Evolutionary conservation across 108 stramenopile species (phyloP).

Genomic region (Seminavis robusta): DNA sequence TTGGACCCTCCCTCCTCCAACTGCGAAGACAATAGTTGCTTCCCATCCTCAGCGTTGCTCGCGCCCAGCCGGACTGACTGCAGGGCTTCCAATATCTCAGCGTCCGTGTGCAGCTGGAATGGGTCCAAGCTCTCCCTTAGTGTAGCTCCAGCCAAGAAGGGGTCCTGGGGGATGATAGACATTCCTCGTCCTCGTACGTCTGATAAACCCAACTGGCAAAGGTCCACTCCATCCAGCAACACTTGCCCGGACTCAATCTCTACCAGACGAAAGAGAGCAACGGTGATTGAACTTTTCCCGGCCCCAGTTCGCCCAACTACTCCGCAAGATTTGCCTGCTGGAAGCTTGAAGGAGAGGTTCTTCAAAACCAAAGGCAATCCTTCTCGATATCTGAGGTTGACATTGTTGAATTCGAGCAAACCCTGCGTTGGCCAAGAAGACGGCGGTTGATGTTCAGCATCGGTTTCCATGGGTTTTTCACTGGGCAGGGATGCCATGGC

Average conservation of each 20-base stretch:
- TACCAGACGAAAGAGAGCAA: conserved; percentile 69
- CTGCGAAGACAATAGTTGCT: conserved; percentile 42
- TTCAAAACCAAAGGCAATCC: conserved; percentile 64
- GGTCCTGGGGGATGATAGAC: conserved; percentile 92
- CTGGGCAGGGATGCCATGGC: conserved; percentile 62
- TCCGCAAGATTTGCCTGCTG: conserved; percentile 62
- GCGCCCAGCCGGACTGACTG: conserved; percentile 32
- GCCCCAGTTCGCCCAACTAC: conserved; percentile 73
- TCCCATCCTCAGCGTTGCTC: too few relatives aligned
- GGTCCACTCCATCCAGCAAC: conserved; percentile 72
- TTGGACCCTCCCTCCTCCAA: conserved; percentile 88
- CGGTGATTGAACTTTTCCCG: conserved; percentile 55
- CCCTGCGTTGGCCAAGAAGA: conserved; percentile 56
- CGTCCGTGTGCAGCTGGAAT: conserved; percentile 55
- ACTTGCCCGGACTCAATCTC: conserved; percentile 77
- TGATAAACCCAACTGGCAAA: conserved; percentile 59
- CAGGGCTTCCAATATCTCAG: conserved; percentile 70
- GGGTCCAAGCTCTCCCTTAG: conserved; percentile 90
- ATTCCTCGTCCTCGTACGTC: conserved; percentile 71
- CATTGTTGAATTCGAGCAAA: conserved; percentile 48
- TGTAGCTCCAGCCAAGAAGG: conserved; percentile 87
- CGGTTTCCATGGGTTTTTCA: conserved; percentile 38
- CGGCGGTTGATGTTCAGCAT: conserved; percentile 4
- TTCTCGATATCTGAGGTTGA: conserved; percentile 63
- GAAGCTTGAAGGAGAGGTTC: conserved; percentile 58